Evolutionary conservation across 495 filamentous ascomycete species (phyloP), one percentile per base, ranked within the genome.

Genomic region (Oidiodendron maius): DNA sequence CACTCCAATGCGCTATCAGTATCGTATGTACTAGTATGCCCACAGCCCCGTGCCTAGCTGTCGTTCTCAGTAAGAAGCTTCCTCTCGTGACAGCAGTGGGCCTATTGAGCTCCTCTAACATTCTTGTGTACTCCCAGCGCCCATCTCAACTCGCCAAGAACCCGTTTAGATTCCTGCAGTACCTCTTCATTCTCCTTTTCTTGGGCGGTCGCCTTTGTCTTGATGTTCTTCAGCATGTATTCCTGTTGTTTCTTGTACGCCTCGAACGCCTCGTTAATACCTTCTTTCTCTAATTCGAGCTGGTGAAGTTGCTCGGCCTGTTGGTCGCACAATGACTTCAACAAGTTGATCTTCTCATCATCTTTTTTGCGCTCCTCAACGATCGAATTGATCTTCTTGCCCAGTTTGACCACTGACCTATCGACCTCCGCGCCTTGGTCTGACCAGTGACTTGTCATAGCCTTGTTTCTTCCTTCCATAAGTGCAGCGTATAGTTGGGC

Each of bases 71-170:
- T n/a, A n/a, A n/a, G n/a, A n/a, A n/a, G n/a, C n/a, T n/a, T n/a
- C n/a, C n/a, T n/a, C n/a, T n/a, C n/a, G n/a, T n/a, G n/a, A n/a
- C n/a, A n/a, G n/a, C n/a, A n/a, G n/a, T n/a, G n/a, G n/a, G n/a
- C n/a, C 32, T 35, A 48, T 22, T 44, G 18, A 3, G 40, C 44
- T 15, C 22, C 45, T 42, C 23, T 52, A 0, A 81, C 69, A 36
- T 74, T 78, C 26, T 71, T 62, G 64, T 82, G 78, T 39, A 89
- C 70, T 34, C 72, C 82, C 16, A 89, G 68, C 28, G 76, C 78
- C 82, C 85, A 87, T 55, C 66, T 79, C 69, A 89, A 72, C 59
- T 86, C 72, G 8, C 74, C 75, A 50, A 88, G 67, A 11, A 80
- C 78, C 58, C 76, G 74, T 52, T 75, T 74, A 44, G 83, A 60